These are phyloP conservation scores for Knufia petricola DNA, from an alignment of 2,329 filamentous ascomycete genomes.

Conservation along the genomic window DNA sequence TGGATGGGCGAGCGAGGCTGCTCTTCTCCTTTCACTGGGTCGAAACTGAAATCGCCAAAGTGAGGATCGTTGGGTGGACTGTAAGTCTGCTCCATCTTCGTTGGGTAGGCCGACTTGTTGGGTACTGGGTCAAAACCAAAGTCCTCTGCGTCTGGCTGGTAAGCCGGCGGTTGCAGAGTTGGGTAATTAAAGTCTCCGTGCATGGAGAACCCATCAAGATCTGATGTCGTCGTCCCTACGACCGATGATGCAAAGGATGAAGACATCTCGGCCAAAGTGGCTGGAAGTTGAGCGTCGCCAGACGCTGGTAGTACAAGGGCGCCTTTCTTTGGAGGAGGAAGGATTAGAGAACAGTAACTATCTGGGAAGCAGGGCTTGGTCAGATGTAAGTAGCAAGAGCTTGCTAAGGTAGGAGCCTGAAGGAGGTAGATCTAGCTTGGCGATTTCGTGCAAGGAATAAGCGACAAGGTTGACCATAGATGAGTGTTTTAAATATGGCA, in stretches of 20 bases:
- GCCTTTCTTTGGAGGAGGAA: background rate
- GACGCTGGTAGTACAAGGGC: background rate
- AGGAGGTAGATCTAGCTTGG: too few relatives aligned
- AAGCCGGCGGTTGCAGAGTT: background rate
- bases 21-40: conserved; percentile 1
- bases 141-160: conserved; percentile 10
- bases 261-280: background rate
- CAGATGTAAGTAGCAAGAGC: background rate
- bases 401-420: background rate
- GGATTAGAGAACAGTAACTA: background rate
- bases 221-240: background rate
- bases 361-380: too few relatives aligned
- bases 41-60: conserved; percentile 19
- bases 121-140: conserved; percentile 22
- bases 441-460: background rate
- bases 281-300: background rate
- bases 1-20: conserved; percentile 7
- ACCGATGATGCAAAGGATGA: background rate
- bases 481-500: background rate
- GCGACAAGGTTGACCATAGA: background rate
- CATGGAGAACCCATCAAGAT: conserved; percentile 7
- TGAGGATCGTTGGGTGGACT: conserved; percentile 19
- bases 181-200: conserved; percentile 3
- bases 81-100: conserved; percentile 16
- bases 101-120: conserved; percentile 8